Evolutionary conservation across 2,329 filamentous ascomycete genomes (phyloP), one percentile per base, ranked within the genome.

Genomic region (Venturia asperata): DNA sequence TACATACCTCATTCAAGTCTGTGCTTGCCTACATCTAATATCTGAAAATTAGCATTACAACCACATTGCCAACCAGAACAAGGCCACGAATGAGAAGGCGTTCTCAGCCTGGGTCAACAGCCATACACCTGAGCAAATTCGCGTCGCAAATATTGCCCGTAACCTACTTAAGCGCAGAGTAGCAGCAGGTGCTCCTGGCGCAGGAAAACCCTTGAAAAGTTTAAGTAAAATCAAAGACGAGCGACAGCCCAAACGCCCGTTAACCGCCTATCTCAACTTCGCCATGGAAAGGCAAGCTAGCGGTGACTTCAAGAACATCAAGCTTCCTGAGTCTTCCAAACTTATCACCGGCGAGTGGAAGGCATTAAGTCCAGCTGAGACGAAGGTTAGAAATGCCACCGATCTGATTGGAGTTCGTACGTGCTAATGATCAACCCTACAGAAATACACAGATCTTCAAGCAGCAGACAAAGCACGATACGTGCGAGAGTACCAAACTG

Each of bases 141-240:
- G 76, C 58, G 66, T 77, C 3, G 86, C 87, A 65, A 89, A 89
- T 72, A 70, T 68, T 13, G 87, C 87, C 13, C 83, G 87, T 45
- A 66, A 47, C 1, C 13, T 55, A 5, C 69, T 82, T 21, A 71
- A 72, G 13, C 66, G 63, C 43, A 70, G 66, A 45, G 24, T 60
- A 42, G 39, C n/a, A n/a, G 71, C 67, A 52, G 61, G 67, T 5
- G 67, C 55, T 39, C 24, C 62, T 15, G 67, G 69, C 55, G 55
- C 56, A 42, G 63, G 60, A 11, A 60, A 37, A 37, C 62, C 66
- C 15, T 17, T 58, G 5, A 19, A 71, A 61, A 69, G 68, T 17
- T 7, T 63, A 3, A n/a, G 21, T 17, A 24, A 43, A 13, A 78
- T 88, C 64, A 67, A 75, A 5, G 87, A 89, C 70, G 79, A 83